Evolutionary conservation across 2,329 filamentous ascomycete genomes (phyloP).

Genomic region (Sporothrix pseudoabietina): DNA sequence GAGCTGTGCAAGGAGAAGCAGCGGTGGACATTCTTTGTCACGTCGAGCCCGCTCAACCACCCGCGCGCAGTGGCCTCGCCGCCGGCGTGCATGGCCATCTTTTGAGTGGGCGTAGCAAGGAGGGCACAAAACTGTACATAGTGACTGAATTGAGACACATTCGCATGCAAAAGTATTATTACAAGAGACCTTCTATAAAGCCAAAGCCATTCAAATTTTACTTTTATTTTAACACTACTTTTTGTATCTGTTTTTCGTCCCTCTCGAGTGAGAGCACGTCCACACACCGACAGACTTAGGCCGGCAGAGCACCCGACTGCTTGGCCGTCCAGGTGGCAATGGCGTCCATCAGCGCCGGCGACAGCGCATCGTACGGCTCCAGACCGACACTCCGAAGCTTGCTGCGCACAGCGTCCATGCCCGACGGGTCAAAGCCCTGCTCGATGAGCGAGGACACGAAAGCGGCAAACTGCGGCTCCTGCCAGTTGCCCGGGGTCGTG

Average conservation of each 20-base stretch:
- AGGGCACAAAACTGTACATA: not conserved
- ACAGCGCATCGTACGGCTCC: conserved; percentile 64
- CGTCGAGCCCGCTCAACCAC: conserved; percentile 26
- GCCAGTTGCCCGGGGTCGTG: conserved; percentile 58
- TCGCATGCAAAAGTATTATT: not conserved
- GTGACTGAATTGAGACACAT: not conserved
- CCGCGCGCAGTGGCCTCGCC: conserved; percentile 23
- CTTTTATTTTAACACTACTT: too few species aligned
- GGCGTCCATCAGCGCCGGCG: conserved; percentile 64
- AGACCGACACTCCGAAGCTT: conserved; percentile 58
- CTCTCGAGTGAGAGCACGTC: too few species aligned
- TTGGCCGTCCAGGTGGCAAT: conserved; percentile 59
- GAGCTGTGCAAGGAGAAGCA: conserved; percentile 21
- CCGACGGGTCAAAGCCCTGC: conserved; percentile 61
- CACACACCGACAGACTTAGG: conserved; percentile 23
- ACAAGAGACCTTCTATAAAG: too few species aligned
- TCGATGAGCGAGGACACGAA: conserved; percentile 70
- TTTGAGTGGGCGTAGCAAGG: not conserved
- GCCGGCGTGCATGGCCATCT: conserved; percentile 20
- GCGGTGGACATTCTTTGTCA: conserved; percentile 28
- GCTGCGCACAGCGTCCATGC: conserved; percentile 57
- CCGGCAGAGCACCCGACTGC: conserved; percentile 44
- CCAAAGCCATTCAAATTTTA: too few species aligned
- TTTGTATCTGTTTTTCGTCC: too few species aligned
- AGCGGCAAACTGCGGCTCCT: conserved; percentile 70